These are phyloP conservation scores for Saturnispora bothae DNA, from an alignment of 805 yeast species.

Conservation along the genomic window DNA sequence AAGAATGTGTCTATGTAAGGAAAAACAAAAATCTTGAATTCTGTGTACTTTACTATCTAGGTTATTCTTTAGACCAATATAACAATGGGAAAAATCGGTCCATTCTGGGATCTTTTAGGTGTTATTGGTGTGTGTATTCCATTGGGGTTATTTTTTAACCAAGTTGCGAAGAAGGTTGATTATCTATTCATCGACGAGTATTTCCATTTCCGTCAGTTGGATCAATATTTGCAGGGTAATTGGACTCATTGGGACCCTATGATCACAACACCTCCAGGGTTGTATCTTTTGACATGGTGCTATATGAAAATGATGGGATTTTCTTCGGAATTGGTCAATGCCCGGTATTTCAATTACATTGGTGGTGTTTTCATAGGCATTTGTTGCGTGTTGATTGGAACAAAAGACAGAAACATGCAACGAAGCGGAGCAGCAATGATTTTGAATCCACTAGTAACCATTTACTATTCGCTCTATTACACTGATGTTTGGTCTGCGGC, in stretches of 20 bases:
- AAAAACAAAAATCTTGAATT: too few species aligned
- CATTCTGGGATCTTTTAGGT: slow-evolving; percentile 11
- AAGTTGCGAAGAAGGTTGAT: too few species aligned
- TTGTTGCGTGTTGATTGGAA: slow-evolving; percentile 14
- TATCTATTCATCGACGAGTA: slow-evolving; percentile 60
- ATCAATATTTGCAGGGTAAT: slow-evolving; percentile 48
- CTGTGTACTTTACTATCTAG: too few species aligned
- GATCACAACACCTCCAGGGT: slow-evolving; percentile 95
- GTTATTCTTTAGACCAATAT: too few species aligned
- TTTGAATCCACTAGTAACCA: slow-evolving; percentile 59
- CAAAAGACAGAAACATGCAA: slow-evolving; percentile 6
- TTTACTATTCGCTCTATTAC: slow-evolving; percentile 72
- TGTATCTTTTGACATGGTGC: slow-evolving; percentile 42
- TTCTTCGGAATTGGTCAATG: slow-evolving; percentile 28
- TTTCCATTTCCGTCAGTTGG: slow-evolving; percentile 78
- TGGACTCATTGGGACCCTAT: slow-evolving; percentile 74
- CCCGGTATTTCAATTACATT: slow-evolving; percentile 51
- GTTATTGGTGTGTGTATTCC: slow-evolving; percentile 13
- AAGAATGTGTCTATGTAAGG: too few species aligned
- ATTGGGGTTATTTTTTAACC: too few species aligned
- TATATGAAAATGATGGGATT: slow-evolving; percentile 25
- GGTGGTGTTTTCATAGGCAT: slow-evolving; percentile 45
- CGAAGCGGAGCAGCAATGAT: slow-evolving; percentile 25
- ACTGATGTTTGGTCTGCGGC: slow-evolving; percentile 92
- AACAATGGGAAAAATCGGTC: too few species aligned